phyloP scores from a whole-genome alignment of 1,284 basidiomycete species.

The Agroathelia rolfsii region DNA sequence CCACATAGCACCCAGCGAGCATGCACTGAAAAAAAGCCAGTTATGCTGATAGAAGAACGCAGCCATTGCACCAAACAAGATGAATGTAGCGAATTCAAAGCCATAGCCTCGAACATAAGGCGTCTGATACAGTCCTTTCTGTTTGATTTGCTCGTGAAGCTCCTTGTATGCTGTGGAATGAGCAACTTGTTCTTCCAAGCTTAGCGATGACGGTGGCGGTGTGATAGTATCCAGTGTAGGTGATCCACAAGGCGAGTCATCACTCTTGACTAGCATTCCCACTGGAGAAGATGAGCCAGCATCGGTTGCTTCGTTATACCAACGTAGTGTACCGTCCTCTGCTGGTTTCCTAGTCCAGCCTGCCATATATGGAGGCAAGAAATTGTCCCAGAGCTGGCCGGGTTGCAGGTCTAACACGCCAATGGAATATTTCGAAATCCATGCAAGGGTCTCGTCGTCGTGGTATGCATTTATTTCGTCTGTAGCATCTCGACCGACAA shows the following conservation, averaged over 20 bases:
- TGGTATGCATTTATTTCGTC: conserved; percentile 96
- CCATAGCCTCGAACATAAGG: conserved; percentile 86
- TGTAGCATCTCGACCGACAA: conserved; percentile 89
- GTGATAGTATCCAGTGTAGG: conserved; percentile 44
- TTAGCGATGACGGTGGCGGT: conserved; percentile 45
- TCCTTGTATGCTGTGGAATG: conserved; percentile 76
- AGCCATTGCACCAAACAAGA: conserved; percentile 49
- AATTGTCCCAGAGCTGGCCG: conserved; percentile 72
- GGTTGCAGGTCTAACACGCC: conserved; percentile 56
- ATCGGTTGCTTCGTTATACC: conserved; percentile 52
- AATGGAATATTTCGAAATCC: conserved; percentile 66
- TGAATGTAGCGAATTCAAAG: conserved; percentile 76
- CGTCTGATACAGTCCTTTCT: conserved; percentile 80
- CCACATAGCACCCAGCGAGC: conserved; percentile 84
- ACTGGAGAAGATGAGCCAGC: conserved; percentile 43
- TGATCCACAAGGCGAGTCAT: conserved; percentile 17
- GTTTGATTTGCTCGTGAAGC: conserved; percentile 67
- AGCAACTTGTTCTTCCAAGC: conserved; percentile 50
- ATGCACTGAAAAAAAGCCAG: conserved; percentile 65
- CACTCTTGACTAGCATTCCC: conserved; percentile 46
- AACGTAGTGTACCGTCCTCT: conserved; percentile 33
- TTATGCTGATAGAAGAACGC: conserved; percentile 51
- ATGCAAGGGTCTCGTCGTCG: conserved; percentile 49
- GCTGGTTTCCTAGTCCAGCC: conserved; percentile 60
- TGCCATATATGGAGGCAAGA: conserved; percentile 83